Evolutionary conservation across 805 yeast genomes (phyloP).

Genomic region (Saccharomycopsis sp.): DNA sequence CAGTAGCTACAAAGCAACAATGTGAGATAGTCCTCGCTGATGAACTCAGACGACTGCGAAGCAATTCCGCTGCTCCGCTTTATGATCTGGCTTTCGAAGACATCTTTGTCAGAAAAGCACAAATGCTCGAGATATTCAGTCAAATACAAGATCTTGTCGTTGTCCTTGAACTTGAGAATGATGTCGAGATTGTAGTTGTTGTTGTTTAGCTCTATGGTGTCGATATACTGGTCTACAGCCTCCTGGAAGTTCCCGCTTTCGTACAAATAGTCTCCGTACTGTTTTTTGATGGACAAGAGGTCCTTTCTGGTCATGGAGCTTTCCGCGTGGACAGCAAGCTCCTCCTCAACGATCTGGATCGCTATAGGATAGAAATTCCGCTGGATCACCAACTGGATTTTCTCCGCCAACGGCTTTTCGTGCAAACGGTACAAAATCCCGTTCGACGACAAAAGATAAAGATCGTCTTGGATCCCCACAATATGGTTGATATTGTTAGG

Average conservation of each 20-base stretch:
- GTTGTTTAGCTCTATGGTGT: slow-evolving; percentile 34
- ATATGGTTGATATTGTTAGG: slow-evolving; percentile 56
- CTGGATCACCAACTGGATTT: slow-evolving; percentile 59
- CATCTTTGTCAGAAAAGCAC: slow-evolving; percentile 8
- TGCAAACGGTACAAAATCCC: slow-evolving; percentile 65
- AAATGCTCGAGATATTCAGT: slow-evolving; percentile 35
- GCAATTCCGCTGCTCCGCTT: slow-evolving; percentile 23
- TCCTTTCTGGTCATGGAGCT: slow-evolving; percentile 24
- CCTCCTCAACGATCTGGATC: slow-evolving; percentile 49
- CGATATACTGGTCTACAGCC: slow-evolving; percentile 71
- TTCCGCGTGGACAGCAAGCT: slow-evolving; percentile 18
- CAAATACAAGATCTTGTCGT: slow-evolving; percentile 42
- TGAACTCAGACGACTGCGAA: not conserved
- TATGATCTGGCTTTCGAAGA: slow-evolving; percentile 34
- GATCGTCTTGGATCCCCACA: slow-evolving; percentile 40
- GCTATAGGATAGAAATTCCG: slow-evolving; percentile 71
- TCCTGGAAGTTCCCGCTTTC: slow-evolving; percentile 56
- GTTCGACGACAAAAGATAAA: slow-evolving; percentile 62
- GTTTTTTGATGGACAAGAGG: slow-evolving; percentile 39
- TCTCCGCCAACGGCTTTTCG: slow-evolving; percentile 61
- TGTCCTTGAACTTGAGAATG: slow-evolving; percentile 49
- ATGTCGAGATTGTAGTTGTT: slow-evolving; percentile 28
- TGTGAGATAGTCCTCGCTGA: slow-evolving; percentile 42
- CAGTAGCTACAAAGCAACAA: slow-evolving; percentile 49
- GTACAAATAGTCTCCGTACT: slow-evolving; percentile 69